Evolutionary conservation across 2,329 filamentous ascomycete species (phyloP), one percentile per base, ranked within the genome.

Genomic region (Aspergillus sp.): DNA sequence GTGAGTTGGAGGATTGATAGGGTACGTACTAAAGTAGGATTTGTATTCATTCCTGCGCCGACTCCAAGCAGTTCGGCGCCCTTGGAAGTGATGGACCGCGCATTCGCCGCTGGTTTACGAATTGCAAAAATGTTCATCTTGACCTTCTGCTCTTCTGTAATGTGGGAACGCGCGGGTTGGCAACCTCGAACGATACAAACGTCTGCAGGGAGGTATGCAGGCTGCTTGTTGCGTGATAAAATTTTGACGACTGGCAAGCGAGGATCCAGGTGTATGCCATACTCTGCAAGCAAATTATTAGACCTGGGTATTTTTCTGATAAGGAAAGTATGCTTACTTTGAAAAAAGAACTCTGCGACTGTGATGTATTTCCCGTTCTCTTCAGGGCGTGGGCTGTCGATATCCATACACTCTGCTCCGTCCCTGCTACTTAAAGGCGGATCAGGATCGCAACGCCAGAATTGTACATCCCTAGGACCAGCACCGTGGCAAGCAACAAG

Each of bases 111-210:
- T 0, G 90, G 89, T 0, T 76, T 76, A 3, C 88, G 83, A 54
- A 88, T 89, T 1, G 91, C 88, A 68, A 91, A 90, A 1, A 75
- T 74, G 44, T 93, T 85, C 90, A 95, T 93, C 0, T 76, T 67
- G 0, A 81, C 78, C 0, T 88, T 89, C 67, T 93, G 88, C 0
- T 78, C 71, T 0, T 81, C 76, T 0, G 70, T 80, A 13, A 92
- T 77, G 64, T 86, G 85, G 3, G 81, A 75, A 36, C 82, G 84
- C 17, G 86, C 80, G 0, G 82, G 72, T 66, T 95, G 90, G 0
- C 88, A 89, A 1, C 83, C 79, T 7, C 85, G 68, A 2, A 95
- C 81, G 3, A 76, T 71, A 60, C 89, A 86, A 4, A 86, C 75
- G 68, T 93, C 88, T 0, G 84, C 82, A 0, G 89, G 89, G 38